These are phyloP conservation scores for Ustilago lituana DNA, from an alignment of 1,284 basidiomycete species.

Conservation along the genomic window DNA sequence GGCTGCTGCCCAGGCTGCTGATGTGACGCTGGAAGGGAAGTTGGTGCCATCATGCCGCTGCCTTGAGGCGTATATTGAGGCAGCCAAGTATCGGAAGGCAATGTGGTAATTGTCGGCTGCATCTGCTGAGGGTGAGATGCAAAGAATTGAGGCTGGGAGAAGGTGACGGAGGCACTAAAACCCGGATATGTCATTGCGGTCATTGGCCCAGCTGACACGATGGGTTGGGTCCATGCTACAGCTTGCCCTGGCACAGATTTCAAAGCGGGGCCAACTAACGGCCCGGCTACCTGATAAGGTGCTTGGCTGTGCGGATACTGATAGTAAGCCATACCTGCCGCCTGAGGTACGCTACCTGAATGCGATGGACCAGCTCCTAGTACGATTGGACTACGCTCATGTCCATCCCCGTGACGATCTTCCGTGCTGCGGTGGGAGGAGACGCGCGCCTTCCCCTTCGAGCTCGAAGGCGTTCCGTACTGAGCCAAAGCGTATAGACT, in stretches of 20 bases:
- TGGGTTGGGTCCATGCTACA: slow-evolving; percentile 30
- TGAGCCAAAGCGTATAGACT: slow-evolving; percentile 22
- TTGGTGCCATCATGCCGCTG: background rate
- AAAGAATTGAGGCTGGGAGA: slow-evolving; percentile 40
- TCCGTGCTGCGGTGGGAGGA: background rate
- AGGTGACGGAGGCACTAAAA: slow-evolving; percentile 38
- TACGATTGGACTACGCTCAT: background rate
- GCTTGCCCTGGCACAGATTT: slow-evolving; percentile 13
- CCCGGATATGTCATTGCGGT: slow-evolving; percentile 26
- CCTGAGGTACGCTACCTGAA: slow-evolving; percentile 1
- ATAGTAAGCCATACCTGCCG: slow-evolving; percentile 17
- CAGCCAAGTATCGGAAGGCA: slow-evolving; percentile 6
- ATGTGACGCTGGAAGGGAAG: background rate
- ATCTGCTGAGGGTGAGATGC: slow-evolving; percentile 20
- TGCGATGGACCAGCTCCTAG: background rate
- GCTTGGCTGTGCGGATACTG: slow-evolving; percentile 16
- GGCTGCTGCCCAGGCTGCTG: background rate
- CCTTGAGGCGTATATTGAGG: slow-evolving; percentile 15
- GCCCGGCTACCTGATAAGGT: slow-evolving; percentile 8
- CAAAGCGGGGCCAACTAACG: slow-evolving; percentile 9
- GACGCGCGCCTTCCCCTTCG: slow-evolving; percentile 33
- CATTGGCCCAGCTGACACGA: slow-evolving; percentile 18
- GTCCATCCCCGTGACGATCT: background rate
- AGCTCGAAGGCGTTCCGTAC: slow-evolving; percentile 1
- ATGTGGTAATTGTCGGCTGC: slow-evolving; percentile 1